Conservation (phyloP, 2,329 filamentous ascomycete species). For the Penicillium sp. region DNA sequence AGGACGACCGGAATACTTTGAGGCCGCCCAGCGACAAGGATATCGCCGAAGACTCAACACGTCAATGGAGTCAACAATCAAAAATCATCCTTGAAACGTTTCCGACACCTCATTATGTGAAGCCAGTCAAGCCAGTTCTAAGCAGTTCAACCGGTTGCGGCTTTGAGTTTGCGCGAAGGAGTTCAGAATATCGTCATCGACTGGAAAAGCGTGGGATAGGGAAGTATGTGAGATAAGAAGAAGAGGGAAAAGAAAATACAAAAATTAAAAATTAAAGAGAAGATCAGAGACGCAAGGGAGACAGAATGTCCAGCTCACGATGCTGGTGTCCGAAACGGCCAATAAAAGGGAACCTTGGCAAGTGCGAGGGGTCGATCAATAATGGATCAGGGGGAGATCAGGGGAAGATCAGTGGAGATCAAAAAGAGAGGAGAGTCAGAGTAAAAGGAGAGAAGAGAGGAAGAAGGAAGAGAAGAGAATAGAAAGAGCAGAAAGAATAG, state of each 20-base stretch:
- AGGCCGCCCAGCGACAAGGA: constrained; percentile 9
- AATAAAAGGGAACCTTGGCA: constrained; percentile 23
- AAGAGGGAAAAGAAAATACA: constrained; percentile 3
- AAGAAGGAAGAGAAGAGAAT: neutral
- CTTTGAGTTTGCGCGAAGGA: neutral
- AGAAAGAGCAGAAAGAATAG: neutral
- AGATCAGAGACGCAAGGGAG: constrained; percentile 28
- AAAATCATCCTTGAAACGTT: constrained; percentile 44
- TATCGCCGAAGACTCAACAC: constrained; percentile 18
- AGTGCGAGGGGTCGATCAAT: constrained; percentile 1
- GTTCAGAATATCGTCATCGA: constrained; percentile 3
- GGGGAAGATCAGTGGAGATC: no score
- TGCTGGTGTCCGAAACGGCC: constrained; percentile 19
- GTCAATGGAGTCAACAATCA: constrained; percentile 28
- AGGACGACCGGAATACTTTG: constrained; percentile 15
- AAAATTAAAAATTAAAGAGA: constrained; percentile 2
- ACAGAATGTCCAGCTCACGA: constrained; percentile 22
- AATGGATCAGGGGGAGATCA: neutral
- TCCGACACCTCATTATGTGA: constrained; percentile 47
- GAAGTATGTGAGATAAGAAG: neutral
- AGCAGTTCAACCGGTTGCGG: neutral
- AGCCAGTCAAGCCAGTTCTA: constrained; percentile 9
- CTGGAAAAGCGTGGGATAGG: neutral
- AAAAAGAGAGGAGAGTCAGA: no score
- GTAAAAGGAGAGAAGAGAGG: neutral